phyloP scores from a whole-genome alignment of 768 basidiomycete genomes.

The Lentinula sp. region DNA sequence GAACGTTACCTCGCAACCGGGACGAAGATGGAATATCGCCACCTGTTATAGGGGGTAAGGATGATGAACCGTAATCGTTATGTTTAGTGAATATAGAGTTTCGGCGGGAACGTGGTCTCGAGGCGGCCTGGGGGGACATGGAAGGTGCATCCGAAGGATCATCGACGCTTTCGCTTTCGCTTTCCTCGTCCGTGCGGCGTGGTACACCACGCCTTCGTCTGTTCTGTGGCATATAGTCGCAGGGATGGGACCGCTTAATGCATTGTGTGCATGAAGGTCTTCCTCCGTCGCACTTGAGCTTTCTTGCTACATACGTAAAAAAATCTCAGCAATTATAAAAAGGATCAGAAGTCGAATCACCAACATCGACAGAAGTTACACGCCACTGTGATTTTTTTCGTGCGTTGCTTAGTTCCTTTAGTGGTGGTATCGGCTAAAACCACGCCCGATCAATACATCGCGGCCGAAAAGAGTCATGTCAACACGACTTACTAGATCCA shows the following conservation, averaged over 20 bases:
- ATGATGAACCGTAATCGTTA: conserved; percentile 32
- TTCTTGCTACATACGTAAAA: conserved; percentile 54
- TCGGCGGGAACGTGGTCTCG: conserved; percentile 40
- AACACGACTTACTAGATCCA: conserved; percentile 28
- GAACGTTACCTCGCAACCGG: conserved; percentile 25
- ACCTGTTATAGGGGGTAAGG: conserved; percentile 33
- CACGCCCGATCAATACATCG: conserved; percentile 12
- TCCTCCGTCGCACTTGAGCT: conserved; percentile 85
- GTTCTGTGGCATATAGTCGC: conserved; percentile 76
- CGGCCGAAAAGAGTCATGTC: not conserved
- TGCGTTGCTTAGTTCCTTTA: conserved; percentile 58
- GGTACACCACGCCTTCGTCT: conserved; percentile 62
- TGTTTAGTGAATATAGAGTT: conserved; percentile 43
- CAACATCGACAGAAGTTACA: conserved; percentile 89
- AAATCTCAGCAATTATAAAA: conserved; percentile 7
- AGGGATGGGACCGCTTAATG: conserved; percentile 68
- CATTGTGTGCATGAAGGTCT: conserved; percentile 81
- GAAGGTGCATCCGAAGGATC: conserved; percentile 46
- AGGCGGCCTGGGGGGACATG: conserved; percentile 51
- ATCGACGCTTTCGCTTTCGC: conserved; percentile 65
- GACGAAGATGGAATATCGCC: conserved; percentile 34
- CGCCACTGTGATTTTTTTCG: conserved; percentile 85
- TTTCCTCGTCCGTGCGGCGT: conserved; percentile 59
- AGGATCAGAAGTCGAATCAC: conserved; percentile 20
- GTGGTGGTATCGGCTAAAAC: conserved; percentile 5